Conservation (phyloP, 495 filamentous ascomycete genomes). For the Astrothelium macrocarpum region DNA sequence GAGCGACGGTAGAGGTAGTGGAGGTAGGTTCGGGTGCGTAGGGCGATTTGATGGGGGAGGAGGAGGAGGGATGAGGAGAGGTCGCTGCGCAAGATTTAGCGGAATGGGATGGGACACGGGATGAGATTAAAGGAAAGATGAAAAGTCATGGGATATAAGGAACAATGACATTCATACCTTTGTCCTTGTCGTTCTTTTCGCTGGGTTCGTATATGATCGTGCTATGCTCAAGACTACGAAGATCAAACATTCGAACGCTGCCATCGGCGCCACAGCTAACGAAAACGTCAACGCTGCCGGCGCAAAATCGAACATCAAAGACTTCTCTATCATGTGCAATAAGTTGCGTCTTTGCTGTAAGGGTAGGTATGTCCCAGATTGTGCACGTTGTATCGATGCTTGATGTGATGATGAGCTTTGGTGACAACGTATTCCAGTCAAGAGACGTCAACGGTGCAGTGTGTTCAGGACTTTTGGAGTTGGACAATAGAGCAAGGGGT, state of each 20-base stretch:
- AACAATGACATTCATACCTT: conserved; percentile 10
- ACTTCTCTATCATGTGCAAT: conserved; percentile 99
- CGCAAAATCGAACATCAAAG: conserved; percentile 95
- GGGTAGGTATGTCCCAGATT: conserved; percentile 98
- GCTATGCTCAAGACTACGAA: conserved; percentile 91
- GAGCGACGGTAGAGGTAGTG: conserved; percentile 54
- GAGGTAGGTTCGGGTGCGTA: conserved; percentile 33
- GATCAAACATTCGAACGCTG: conserved; percentile 97
- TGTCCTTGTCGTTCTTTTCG: conserved; percentile 78
- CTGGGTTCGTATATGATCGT: conserved; percentile 99
- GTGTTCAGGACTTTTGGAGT: conserved; percentile 96
- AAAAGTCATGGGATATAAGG: background rate
- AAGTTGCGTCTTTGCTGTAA: conserved; percentile 95
- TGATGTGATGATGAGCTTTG: conserved; percentile 93
- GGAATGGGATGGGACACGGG: too few relatives aligned
- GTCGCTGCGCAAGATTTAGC: conserved; percentile 14
- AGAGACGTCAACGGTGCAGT: conserved; percentile 92
- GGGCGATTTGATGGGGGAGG: conserved; percentile 50
- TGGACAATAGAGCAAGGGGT: conserved; percentile 85
- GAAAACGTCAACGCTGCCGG: conserved; percentile 92
- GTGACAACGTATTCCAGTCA: conserved; percentile 95
- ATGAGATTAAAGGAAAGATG: too few relatives aligned
- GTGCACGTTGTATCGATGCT: conserved; percentile 99
- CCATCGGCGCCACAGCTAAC: conserved; percentile 96
- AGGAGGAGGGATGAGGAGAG: conserved; percentile 34